Conservation (phyloP, 176 grass and related monocot species). For the Lolium rigidum region DNA sequence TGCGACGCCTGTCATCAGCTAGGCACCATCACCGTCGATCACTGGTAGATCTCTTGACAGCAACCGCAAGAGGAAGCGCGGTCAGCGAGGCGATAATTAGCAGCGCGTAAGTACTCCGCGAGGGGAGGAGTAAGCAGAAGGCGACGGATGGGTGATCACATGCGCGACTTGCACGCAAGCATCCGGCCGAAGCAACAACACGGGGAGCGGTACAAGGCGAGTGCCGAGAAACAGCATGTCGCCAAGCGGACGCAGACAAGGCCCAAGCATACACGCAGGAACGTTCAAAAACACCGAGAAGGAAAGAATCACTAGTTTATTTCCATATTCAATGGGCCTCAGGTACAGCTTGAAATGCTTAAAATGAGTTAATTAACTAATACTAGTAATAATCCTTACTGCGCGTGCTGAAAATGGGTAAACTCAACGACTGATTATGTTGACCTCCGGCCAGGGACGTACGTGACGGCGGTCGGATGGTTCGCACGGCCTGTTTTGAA, state of each 20-base stretch:
- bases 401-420: neutral
- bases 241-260: conserved; percentile 51
- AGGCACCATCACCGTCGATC: neutral
- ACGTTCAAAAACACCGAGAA: neutral
- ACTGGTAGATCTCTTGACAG: neutral
- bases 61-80: neutral
- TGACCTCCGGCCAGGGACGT: conserved; percentile 20
- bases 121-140: neutral
- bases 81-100: neutral
- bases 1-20: neutral
- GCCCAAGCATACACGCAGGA: conserved; percentile 38
- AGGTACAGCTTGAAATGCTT: conserved; percentile 26
- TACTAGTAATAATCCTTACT: neutral
- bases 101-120: neutral
- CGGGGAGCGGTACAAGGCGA: conserved; percentile 49
- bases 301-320: conserved; percentile 39
- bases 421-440: neutral
- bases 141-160: neutral
- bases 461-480: neutral
- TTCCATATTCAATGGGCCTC: conserved; percentile 42
- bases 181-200: conserved; percentile 53
- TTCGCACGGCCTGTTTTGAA: neutral
- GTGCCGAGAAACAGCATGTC: conserved; percentile 44
- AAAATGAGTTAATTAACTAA: neutral
- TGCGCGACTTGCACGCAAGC: conserved; percentile 39